phyloP scores from a whole-genome alignment of 2,329 filamentous ascomycete species.

The Plectosphaerella sp. region DNA sequence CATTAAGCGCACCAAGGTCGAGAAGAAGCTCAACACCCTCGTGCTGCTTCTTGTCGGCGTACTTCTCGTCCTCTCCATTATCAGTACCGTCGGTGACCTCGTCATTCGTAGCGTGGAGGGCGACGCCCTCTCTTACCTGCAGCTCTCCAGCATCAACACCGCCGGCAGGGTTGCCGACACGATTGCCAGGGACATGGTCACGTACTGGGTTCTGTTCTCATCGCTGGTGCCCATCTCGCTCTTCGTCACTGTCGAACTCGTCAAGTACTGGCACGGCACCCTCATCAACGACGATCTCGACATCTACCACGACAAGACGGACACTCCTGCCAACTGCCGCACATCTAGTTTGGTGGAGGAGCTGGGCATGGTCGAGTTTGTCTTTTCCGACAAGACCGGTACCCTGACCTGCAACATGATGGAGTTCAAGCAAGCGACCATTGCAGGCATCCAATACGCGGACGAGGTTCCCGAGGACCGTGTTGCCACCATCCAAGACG shows the following conservation, averaged over 20 bases:
- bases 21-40: constrained; percentile 87
- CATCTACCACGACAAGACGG: constrained; percentile 94
- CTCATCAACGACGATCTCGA: constrained; percentile 96
- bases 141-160: constrained; percentile 56
- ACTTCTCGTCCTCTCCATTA: constrained; percentile 76
- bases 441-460: constrained; percentile 89
- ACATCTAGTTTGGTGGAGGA: constrained; percentile 97
- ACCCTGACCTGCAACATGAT: constrained; percentile 98
- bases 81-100: constrained; percentile 89
- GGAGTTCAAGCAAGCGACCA: constrained; percentile 95
- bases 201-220: constrained; percentile 97
- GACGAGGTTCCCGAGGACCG: constrained; percentile 90
- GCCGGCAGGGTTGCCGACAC: constrained; percentile 58
- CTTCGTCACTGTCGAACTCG: constrained; percentile 94
- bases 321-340: constrained; percentile 91
- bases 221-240: constrained; percentile 95
- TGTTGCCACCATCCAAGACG: constrained; percentile 73
- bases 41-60: constrained; percentile 87
- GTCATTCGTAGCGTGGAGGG: constrained; percentile 65
- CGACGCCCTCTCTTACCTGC: constrained; percentile 66
- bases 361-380: constrained; percentile 95
- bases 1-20: constrained; percentile 96
- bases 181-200: constrained; percentile 92
- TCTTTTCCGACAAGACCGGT: constrained; percentile 97
- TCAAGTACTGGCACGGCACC: constrained; percentile 98